These are phyloP conservation scores for Lactarius tabidus DNA, from an alignment of 768 basidiomycete genomes.

Conservation along the genomic window DNA sequence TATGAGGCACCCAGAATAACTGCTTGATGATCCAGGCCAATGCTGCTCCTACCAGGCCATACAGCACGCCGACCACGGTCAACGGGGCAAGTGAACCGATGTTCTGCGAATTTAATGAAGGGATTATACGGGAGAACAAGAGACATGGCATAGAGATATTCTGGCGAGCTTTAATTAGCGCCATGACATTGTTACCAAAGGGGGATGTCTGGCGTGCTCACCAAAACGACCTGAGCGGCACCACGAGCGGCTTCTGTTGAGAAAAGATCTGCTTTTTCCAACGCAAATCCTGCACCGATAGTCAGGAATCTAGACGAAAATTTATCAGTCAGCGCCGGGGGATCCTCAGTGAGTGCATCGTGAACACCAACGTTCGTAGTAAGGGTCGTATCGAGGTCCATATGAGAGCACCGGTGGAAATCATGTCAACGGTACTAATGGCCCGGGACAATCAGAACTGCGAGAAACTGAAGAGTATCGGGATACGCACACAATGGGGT, in stretches of 20 bases:
- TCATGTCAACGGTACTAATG: conserved; percentile 1
- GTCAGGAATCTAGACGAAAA: conserved; percentile 45
- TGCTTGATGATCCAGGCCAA: conserved; percentile 55
- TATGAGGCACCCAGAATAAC: conserved; percentile 73
- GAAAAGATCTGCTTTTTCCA: conserved; percentile 60
- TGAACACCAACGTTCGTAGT: conserved; percentile 11
- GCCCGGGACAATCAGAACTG: background rate
- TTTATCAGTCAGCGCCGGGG: background rate
- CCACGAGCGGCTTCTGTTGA: conserved; percentile 55
- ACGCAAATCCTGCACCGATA: conserved; percentile 49
- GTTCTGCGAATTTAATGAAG: conserved; percentile 58
- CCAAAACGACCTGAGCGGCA: conserved; percentile 57
- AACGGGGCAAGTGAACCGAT: conserved; percentile 56
- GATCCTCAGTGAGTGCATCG: background rate
- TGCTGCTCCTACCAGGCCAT: conserved; percentile 50
- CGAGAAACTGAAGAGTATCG: background rate
- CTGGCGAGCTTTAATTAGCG: conserved; percentile 17
- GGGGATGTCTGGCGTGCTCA: conserved; percentile 26
- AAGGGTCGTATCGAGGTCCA: conserved; percentile 11
- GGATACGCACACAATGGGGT: background rate
- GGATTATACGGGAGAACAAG: conserved; percentile 69
- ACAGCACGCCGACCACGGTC: conserved; percentile 54
- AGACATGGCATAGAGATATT: conserved; percentile 62
- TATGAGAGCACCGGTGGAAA: conserved; percentile 9
- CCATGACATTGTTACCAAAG: background rate